phyloP scores from a whole-genome alignment of 768 basidiomycete genomes.

The Russula ochroleuca region DNA sequence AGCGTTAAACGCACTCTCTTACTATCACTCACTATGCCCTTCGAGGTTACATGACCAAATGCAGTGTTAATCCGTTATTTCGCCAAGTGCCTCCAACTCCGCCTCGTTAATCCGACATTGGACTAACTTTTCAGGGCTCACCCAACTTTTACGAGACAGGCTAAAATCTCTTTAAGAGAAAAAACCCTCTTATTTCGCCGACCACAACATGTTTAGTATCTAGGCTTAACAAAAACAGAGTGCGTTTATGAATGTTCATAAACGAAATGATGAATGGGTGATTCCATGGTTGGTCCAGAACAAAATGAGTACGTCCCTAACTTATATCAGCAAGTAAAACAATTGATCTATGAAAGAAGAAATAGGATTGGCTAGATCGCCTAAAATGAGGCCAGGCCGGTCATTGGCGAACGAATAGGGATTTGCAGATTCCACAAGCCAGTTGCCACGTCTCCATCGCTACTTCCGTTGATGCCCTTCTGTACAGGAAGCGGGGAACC shows the following conservation, averaged over 20 bases:
- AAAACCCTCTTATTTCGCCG: background rate
- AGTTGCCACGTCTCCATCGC: background rate
- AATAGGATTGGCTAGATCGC: background rate
- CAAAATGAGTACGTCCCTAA: background rate
- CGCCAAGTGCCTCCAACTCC: too few relatives aligned
- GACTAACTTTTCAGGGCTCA: too few relatives aligned
- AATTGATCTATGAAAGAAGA: background rate
- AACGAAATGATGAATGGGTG: background rate
- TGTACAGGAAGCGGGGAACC: constrained; percentile 15
- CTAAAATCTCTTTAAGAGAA: background rate
- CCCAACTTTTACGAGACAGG: too few relatives aligned
- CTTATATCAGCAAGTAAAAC: background rate
- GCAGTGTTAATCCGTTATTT: too few relatives aligned
- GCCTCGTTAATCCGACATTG: too few relatives aligned
- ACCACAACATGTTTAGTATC: background rate
- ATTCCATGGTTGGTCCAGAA: background rate
- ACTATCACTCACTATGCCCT: too few relatives aligned
- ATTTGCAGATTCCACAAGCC: constrained; percentile 19
- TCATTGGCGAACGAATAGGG: constrained; percentile 6
- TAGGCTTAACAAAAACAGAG: background rate
- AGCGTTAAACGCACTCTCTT: too few relatives aligned
- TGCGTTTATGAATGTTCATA: background rate
- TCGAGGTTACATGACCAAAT: too few relatives aligned
- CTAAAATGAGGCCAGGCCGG: background rate
- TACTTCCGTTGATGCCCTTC: background rate